phyloP scores from a whole-genome alignment of 2,329 filamentous ascomycete species.

The Ascochyta lentis region DNA sequence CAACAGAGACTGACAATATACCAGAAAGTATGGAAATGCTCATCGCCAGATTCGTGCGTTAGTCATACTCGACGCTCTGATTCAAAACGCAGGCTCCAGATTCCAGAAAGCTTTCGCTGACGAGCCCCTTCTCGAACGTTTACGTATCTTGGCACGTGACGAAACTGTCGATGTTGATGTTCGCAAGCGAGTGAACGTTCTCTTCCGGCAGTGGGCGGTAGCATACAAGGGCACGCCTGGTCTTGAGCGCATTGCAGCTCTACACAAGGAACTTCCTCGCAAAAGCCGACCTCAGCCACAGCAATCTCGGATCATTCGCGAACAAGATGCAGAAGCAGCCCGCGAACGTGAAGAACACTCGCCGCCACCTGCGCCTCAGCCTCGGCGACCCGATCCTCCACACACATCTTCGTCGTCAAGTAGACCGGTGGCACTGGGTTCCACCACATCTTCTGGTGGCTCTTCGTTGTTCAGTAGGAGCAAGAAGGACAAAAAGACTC shows the following conservation, averaged over 20 bases:
- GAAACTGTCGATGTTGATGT: constrained; percentile 84
- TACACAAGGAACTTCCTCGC: constrained; percentile 75
- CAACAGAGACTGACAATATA: constrained; percentile 21
- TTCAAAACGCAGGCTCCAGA: constrained; percentile 88
- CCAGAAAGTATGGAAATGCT: constrained; percentile 88
- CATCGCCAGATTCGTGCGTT: constrained; percentile 91
- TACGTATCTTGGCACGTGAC: constrained; percentile 86
- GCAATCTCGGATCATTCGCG: constrained; percentile 80
- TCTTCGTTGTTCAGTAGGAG: constrained; percentile 61
- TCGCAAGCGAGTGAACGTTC: constrained; percentile 82
- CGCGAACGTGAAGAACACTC: constrained; percentile 66
- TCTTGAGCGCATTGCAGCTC: constrained; percentile 76
- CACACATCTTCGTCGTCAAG: constrained; percentile 39
- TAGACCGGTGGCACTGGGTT: constrained; percentile 37
- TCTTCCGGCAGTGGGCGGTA: constrained; percentile 86
- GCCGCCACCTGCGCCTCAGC: constrained; percentile 42
- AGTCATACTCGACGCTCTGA: constrained; percentile 86
- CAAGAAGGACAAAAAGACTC: constrained; percentile 59
- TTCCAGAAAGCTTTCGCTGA: constrained; percentile 91
- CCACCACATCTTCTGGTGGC: constrained; percentile 51
- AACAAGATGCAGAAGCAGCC: constrained; percentile 76
- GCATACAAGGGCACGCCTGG: constrained; percentile 83
- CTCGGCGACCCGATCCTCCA: constrained; percentile 34
- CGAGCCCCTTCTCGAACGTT: constrained; percentile 86
- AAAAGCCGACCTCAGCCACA: constrained; percentile 69